These are phyloP conservation scores for Venturia carpophila DNA, from an alignment of 2,329 filamentous ascomycete species.

Conservation along the genomic window DNA sequence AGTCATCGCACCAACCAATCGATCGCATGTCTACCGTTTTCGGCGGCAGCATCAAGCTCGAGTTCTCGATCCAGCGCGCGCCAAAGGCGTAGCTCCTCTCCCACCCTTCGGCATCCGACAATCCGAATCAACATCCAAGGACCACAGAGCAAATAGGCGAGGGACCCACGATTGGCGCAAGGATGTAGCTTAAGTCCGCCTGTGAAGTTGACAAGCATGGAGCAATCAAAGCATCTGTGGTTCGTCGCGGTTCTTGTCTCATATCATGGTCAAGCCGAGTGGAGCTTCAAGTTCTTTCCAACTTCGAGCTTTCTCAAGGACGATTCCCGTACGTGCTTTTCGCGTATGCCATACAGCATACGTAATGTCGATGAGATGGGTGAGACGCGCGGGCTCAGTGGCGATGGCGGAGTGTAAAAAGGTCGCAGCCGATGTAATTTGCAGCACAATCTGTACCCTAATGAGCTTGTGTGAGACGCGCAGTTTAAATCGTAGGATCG, in stretches of 20 bases:
- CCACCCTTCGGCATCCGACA: not conserved
- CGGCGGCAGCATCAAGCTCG: too few species aligned
- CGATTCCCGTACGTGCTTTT: not conserved
- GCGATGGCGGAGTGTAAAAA: not conserved
- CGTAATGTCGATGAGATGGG: not conserved
- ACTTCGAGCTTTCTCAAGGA: not conserved
- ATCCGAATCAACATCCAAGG: not conserved
- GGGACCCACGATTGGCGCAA: not conserved
- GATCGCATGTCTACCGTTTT: too few species aligned
- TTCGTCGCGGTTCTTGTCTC: not conserved
- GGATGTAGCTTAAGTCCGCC: not conserved
- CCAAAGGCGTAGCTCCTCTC: too few species aligned
- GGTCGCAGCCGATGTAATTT: not conserved
- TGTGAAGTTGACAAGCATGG: not conserved
- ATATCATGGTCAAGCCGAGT: not conserved
- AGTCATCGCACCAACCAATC: too few species aligned
- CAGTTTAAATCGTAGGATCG: not conserved
- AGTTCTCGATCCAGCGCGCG: too few species aligned
- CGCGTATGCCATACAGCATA: not conserved
- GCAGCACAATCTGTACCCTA: slow-evolving; percentile 8
- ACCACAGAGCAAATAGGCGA: not conserved
- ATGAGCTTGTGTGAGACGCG: not conserved
- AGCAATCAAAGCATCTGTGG: not conserved
- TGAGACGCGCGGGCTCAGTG: not conserved
- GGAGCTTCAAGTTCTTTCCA: not conserved